Percentiles rank a stretch among this genome's conserved stretches.
phyloP scores from a whole-genome alignment of 1,139 yeast genomes.

The Pichia sp. region DNA sequence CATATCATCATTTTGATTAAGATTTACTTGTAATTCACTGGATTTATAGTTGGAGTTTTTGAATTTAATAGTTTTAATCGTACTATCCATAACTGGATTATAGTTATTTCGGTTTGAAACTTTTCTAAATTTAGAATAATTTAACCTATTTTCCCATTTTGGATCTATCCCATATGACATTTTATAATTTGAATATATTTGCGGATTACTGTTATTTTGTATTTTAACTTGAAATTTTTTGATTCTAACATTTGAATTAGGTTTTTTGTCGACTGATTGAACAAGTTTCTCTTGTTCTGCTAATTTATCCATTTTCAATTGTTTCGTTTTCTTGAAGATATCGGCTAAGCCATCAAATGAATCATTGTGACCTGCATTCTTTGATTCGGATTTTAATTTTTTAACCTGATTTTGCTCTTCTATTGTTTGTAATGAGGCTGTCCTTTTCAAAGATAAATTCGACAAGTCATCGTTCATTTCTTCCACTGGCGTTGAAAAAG shows the following conservation, averaged over 20 bases:
- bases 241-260: conserved; percentile 15
- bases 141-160: conserved; percentile 22
- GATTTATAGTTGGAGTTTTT: conserved; percentile 22
- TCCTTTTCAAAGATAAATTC: neutral
- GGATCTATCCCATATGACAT: conserved; percentile 13
- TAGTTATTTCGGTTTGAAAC: conserved; percentile 5
- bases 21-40: conserved; percentile 11
- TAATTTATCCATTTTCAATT: conserved; percentile 15
- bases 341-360: conserved; percentile 10
- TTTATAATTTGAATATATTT: conserved; percentile 7
- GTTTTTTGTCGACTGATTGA: neutral
- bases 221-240: conserved; percentile 17
- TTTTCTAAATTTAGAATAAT: conserved; percentile 24
- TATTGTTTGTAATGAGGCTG: too few relatives aligned
- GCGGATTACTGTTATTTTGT: conserved; percentile 3
- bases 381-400: neutral
- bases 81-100: conserved; percentile 26
- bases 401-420: neutral
- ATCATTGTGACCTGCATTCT: too few relatives aligned
- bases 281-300: conserved; percentile 13
- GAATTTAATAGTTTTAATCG: conserved; percentile 22
- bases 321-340: conserved; percentile 20
- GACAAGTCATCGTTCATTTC: neutral
- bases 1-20: conserved; percentile 13
- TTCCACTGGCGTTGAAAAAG: neutral